Percentiles rank a stretch among this genome's conserved stretches.
phyloP scores from a whole-genome alignment of 306 rosid species.

The Vigna unguiculata region DNA sequence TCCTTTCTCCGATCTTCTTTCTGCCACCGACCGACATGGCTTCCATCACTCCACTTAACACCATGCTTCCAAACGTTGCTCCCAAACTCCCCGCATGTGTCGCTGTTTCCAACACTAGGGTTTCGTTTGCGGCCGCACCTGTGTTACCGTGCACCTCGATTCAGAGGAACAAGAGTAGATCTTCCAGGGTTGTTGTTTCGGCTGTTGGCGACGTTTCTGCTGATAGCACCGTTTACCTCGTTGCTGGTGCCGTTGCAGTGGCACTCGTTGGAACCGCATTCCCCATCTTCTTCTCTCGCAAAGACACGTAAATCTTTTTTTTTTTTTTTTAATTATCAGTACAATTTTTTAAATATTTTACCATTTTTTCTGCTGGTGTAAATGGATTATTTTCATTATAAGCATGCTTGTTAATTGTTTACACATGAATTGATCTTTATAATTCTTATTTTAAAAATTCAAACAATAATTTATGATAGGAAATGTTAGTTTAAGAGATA shows the following conservation, averaged over 20 bases:
- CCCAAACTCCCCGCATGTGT: neutral
- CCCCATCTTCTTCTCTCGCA: conserved; percentile 85
- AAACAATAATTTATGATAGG: too few relatives aligned
- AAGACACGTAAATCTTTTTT: conserved; percentile 64
- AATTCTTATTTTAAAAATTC: too few relatives aligned
- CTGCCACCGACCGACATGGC: conserved; percentile 55
- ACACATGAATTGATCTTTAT: too few relatives aligned
- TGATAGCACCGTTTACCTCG: conserved; percentile 68
- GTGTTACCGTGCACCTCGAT: conserved; percentile 34
- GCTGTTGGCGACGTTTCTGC: conserved; percentile 84
- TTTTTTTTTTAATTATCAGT: too few relatives aligned
- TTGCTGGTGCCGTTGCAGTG: conserved; percentile 78
- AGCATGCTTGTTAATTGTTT: too few relatives aligned
- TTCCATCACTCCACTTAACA: conserved; percentile 49
- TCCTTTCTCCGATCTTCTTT: neutral
- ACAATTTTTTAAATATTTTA: too few relatives aligned
- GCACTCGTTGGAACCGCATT: conserved; percentile 90
- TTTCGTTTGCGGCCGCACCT: conserved; percentile 33
- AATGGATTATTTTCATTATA: too few relatives aligned
- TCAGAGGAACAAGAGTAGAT: conserved; percentile 48
- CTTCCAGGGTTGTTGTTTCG: conserved; percentile 61
- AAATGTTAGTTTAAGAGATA: too few relatives aligned
- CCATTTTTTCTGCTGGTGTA: too few relatives aligned
- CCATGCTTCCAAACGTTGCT: conserved; percentile 49
- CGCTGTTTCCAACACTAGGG: neutral